Conservation (phyloP, 2,329 filamentous ascomycete genomes). For the Colletotrichum falcatum region DNA sequence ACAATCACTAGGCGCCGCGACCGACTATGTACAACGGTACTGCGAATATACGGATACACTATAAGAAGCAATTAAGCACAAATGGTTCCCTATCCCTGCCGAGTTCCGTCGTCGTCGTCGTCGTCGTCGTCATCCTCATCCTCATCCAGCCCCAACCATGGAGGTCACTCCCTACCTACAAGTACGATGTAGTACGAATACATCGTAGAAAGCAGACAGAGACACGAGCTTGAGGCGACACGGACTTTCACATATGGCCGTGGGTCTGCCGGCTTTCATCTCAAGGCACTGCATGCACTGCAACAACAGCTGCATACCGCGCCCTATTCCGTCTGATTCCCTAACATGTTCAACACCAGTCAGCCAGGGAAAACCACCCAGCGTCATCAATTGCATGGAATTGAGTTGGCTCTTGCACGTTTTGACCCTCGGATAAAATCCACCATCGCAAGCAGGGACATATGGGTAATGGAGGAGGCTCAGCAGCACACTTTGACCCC, state of each 20-base stretch:
- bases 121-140: not conserved
- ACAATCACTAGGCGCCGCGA: not conserved
- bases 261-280: slow-evolving; percentile 4
- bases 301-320: slow-evolving; percentile 14
- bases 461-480: too few species aligned
- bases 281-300: slow-evolving; percentile 6
- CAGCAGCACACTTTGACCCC: not conserved
- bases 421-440: slow-evolving; percentile 13
- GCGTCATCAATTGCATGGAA: not conserved
- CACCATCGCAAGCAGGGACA: slow-evolving; percentile 14
- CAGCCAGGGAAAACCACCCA: not conserved
- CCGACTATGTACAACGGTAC: too few species aligned
- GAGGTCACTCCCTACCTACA: too few species aligned
- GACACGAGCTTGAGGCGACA: not conserved
- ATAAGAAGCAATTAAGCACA: too few species aligned
- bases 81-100: not conserved
- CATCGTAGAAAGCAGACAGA: not conserved
- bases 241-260: not conserved
- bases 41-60: too few species aligned
- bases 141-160: not conserved
- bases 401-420: slow-evolving; percentile 7
- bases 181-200: too few species aligned
- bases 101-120: not conserved
- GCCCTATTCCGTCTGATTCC: not conserved
- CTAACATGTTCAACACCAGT: not conserved